Percentiles rank a stretch among this genome's conserved stretches.
Conservation (phyloP, 306 rosid species). For the Fragaria iinumae region DNA sequence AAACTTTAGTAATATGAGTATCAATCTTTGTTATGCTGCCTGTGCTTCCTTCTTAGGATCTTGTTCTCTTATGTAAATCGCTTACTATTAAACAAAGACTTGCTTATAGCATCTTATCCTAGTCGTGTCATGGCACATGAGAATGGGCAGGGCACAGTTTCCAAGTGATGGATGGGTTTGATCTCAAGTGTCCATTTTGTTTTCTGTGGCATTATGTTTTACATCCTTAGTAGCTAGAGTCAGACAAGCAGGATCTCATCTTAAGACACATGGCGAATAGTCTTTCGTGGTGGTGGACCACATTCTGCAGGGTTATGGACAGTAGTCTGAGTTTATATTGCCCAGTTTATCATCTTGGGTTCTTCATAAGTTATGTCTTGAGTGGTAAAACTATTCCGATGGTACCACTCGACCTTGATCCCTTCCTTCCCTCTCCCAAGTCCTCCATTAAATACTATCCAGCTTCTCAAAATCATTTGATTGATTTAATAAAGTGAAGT, state of each 20-base stretch:
- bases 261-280: conserved; percentile 10
- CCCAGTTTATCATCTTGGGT: conserved; percentile 9
- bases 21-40: conserved; percentile 10
- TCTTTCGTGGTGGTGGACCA: conserved; percentile 8
- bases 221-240: conserved; percentile 8
- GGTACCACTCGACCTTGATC: background rate
- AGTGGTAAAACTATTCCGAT: background rate
- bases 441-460: background rate
- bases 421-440: background rate
- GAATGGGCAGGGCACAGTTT: conserved; percentile 42
- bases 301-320: conserved; percentile 7
- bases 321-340: conserved; percentile 3
- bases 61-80: conserved; percentile 11
- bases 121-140: conserved; percentile 20
- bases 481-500: background rate
- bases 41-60: conserved; percentile 25
- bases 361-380: background rate
- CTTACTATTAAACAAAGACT: conserved; percentile 8
- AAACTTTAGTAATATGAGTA: background rate
- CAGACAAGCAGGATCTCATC: background rate
- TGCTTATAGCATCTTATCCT: conserved; percentile 32
- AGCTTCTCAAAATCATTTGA: background rate
- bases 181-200: conserved; percentile 20
- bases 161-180: conserved; percentile 19
- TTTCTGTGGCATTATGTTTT: conserved; percentile 22